Base-by-base conservation (phyloP, 495 filamentous ascomycete species). In the Penicillium egyptiacum region DNA sequence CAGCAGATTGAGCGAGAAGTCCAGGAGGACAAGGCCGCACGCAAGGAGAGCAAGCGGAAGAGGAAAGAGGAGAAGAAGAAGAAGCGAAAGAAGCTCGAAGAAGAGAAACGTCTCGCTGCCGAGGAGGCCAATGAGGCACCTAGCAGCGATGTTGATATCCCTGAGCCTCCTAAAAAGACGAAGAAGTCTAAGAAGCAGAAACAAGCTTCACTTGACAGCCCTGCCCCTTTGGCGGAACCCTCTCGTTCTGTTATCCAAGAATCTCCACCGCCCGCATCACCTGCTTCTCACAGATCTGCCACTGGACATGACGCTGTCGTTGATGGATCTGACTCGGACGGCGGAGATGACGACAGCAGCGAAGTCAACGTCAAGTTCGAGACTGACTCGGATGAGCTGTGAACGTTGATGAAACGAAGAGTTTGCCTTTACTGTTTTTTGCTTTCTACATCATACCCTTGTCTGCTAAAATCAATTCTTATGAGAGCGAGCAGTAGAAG, bases 1-100 rank as follows among this genome's bases (percentile, higher is more conserved):
- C 37, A 43, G 46, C 33, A 48, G 30, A n/a, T 1, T 10, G 33
- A 54, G 20, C 23, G 33, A 37, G 45, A 45, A 47, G 50, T 19
- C 19, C 19, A 42, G 12, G 28, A n/a, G 1, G 54, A 26, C 3
- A 37, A 50, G 12, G 39, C 53, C 11, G 22, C 20, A 37, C 44
- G 50, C 10, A 26, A 57, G n/a, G 54, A 47, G 14, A 14, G 20
- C 22, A 45, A 53, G 7, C 37, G 50, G 42, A 11, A 49, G 41
- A 50, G 30, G n/a, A 56, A 59, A 7, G 59, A 58, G 22, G 53
- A 30, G 19, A 63, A 30, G 19, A 63, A 30, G 19, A 63, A 30
- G 19, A 63, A 57, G 56, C 57, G 57, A 44, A 39, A 30, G 39
- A 59, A n/a, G 55, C 19, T 31, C 37, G 54, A 31, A 46, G 19